phyloP scores from a whole-genome alignment of 2,329 filamentous ascomycete species.

The Teratosphaeria nubilosa region DNA sequence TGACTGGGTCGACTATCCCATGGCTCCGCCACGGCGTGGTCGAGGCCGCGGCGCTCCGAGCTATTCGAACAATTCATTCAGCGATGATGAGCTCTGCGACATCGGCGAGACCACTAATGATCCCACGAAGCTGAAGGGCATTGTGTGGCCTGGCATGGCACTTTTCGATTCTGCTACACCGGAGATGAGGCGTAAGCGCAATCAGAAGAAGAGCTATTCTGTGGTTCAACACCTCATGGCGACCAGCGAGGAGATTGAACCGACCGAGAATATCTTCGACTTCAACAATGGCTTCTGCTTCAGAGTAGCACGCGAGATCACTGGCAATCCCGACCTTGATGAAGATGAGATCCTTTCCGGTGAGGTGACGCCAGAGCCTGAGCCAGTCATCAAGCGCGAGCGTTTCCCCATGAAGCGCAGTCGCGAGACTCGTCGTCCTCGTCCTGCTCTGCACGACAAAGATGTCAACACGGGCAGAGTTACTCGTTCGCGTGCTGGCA shows the following conservation, averaged over 20 bases:
- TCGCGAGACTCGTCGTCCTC: constrained; percentile 8
- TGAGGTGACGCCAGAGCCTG: constrained; percentile 17
- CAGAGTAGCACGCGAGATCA: constrained; percentile 35
- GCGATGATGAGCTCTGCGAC: constrained; percentile 6
- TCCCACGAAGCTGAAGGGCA: constrained; percentile 54
- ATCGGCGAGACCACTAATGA: constrained; percentile 18
- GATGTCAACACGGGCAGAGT: constrained; percentile 18
- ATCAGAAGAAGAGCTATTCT: constrained; percentile 66
- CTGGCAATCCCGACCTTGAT: constrained; percentile 33
- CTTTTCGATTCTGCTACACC: constrained; percentile 71
- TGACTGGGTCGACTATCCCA: constrained; percentile 4
- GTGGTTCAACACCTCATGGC: constrained; percentile 57
- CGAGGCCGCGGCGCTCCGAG: constrained; percentile 4
- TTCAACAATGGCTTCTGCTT: constrained; percentile 32
- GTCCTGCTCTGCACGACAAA: constrained; percentile 18
- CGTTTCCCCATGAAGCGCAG: constrained; percentile 11
- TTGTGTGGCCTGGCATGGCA: constrained; percentile 68
- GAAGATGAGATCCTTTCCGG: constrained; percentile 18
- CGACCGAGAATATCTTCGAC: constrained; percentile 55
- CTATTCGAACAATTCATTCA: constrained; percentile 1
- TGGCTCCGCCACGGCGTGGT: background rate
- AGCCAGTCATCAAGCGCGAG: constrained; percentile 6
- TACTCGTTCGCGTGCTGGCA: constrained; percentile 9
- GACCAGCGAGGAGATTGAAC: constrained; percentile 53
- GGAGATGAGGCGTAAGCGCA: constrained; percentile 62